Evolutionary conservation across 345 rosid genomes (phyloP).

Genomic region (Gossypium arboreum): DNA sequence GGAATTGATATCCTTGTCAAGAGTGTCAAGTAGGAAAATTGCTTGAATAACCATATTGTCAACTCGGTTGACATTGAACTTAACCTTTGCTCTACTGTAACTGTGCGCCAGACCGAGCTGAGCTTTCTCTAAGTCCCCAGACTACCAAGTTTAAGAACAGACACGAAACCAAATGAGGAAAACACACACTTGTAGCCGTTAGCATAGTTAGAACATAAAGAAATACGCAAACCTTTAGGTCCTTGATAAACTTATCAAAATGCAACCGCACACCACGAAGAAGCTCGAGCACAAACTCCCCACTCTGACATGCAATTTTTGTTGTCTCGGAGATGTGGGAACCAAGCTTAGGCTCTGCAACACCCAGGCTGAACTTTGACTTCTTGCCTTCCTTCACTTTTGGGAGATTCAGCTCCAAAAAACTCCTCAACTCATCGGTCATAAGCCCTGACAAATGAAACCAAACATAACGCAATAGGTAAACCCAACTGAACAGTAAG

Average conservation of each 20-base stretch:
- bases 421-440: conserved; percentile 84
- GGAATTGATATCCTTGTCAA: conserved; percentile 86
- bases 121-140: conserved; percentile 85
- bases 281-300: conserved; percentile 80
- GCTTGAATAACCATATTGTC: conserved; percentile 98
- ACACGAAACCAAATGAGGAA: neutral
- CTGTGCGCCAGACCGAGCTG: conserved; percentile 96
- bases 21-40: conserved; percentile 76
- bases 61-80: conserved; percentile 87
- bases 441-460: conserved; percentile 38
- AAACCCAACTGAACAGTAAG: neutral
- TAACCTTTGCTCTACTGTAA: conserved; percentile 94
- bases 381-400: conserved; percentile 75
- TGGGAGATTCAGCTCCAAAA: conserved; percentile 82
- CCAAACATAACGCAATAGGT: neutral
- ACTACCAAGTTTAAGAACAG: conserved; percentile 36
- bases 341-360: conserved; percentile 81
- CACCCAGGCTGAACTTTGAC: conserved; percentile 72
- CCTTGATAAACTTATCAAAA: conserved; percentile 81
- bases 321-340: conserved; percentile 75
- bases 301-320: conserved; percentile 80
- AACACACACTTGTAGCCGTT: neutral
- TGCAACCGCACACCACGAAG: conserved; percentile 83
- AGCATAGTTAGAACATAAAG: neutral
- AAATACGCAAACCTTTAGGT: conserved; percentile 59